Base-by-base conservation (phyloP, 1,284 basidiomycete genomes). In the Neotropicomus parvogracilis region DNA sequence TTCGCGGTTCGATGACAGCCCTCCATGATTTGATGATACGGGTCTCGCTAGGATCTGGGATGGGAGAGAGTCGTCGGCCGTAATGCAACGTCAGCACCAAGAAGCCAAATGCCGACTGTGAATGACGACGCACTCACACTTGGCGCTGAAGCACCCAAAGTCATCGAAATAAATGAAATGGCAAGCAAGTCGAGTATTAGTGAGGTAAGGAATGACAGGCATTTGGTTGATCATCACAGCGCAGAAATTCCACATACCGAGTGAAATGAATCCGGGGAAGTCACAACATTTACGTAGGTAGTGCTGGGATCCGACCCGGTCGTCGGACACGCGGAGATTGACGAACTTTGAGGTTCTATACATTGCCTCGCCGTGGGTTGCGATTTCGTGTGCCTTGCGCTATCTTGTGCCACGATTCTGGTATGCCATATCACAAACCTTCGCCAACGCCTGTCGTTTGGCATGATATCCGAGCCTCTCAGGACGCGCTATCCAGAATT, bases 271-370 rank as follows among this genome's bases (percentile, higher is more conserved):
- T 44, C 42, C 2, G 55, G 55, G 57, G 47, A 48, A 50, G 24
- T 14, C 31, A 41, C 14, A 5, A 47, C 16, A 13, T 6, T 59
- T 59, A 57, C 55, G 50, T 57, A n/a, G n/a, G n/a, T 49, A 32
- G 17, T 28, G n/a, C 13, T 19, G 35, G 17, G 39, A 39, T 28
- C 32, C 34, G 33, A 40, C 17, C 35, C 27, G 40, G 21, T 31
- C 16, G 7, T 55, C 40, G 36, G 43, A 45, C 42, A 31, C 26
- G 7, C 26, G 3, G 24, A 19, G 12, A 35, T 10, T 14, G 20
- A 31, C 10, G 27, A 34, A n/a, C n/a, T n/a, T n/a, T n/a, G 36
- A 37, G n/a, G 17, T 19, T 20, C 2, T 6, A 33, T n/a, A 27
- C 26, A 40, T 27, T 47, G 16, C 21, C 8, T 24, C 16, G 29